A percentile compares a stretch with the other conserved stretches of the same genome.
Conservation (phyloP, 805 yeast genomes). For the Yarrowia sp. region DNA sequence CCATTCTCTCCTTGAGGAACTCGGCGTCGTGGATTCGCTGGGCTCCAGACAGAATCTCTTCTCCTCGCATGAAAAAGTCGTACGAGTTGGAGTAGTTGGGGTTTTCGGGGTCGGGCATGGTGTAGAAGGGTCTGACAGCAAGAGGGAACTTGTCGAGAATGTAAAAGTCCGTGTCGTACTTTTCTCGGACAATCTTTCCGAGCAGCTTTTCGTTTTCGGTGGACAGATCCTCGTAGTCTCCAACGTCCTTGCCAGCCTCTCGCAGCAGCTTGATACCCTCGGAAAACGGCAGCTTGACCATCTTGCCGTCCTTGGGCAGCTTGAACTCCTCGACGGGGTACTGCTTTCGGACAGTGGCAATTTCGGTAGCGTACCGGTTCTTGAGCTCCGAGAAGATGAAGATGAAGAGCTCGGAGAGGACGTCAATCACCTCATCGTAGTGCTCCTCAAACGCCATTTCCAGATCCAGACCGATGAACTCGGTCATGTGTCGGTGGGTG, state of each 20-base stretch:
- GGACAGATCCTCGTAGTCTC: slow-evolving; percentile 79
- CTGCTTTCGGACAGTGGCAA: slow-evolving; percentile 85
- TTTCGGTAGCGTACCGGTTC: slow-evolving; percentile 73
- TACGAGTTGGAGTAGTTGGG: slow-evolving; percentile 93
- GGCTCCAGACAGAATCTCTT: slow-evolving; percentile 98
- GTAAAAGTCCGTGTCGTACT: slow-evolving; percentile 96
- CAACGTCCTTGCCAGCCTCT: slow-evolving; percentile 73
- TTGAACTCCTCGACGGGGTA: slow-evolving; percentile 97
- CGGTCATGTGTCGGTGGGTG: slow-evolving; percentile 99
- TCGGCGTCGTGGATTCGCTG: slow-evolving; percentile 97
- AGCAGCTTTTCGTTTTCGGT: slow-evolving; percentile 93
- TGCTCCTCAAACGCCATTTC: slow-evolving; percentile 99
- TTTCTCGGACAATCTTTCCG: slow-evolving; percentile 87
- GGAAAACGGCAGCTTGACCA: slow-evolving; percentile 83
- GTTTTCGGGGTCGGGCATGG: slow-evolving; percentile 96
- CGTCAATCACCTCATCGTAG: slow-evolving; percentile 81
- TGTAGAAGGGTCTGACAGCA: slow-evolving; percentile 95
- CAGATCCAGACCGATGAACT: slow-evolving; percentile 93
- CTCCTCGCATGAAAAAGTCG: slow-evolving; percentile 99
- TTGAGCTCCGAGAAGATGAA: slow-evolving; percentile 85
- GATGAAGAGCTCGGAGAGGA: slow-evolving; percentile 68
- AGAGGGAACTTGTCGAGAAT: slow-evolving; percentile 97
- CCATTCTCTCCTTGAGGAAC: slow-evolving; percentile 76
- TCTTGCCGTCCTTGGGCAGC: slow-evolving; percentile 88
- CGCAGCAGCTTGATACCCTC: slow-evolving; percentile 87